A percentile compares a stretch with the other conserved stretches of the same genome.
Conservation (phyloP, 208 protist genomes). For the Trypanosoma theileri region DNA sequence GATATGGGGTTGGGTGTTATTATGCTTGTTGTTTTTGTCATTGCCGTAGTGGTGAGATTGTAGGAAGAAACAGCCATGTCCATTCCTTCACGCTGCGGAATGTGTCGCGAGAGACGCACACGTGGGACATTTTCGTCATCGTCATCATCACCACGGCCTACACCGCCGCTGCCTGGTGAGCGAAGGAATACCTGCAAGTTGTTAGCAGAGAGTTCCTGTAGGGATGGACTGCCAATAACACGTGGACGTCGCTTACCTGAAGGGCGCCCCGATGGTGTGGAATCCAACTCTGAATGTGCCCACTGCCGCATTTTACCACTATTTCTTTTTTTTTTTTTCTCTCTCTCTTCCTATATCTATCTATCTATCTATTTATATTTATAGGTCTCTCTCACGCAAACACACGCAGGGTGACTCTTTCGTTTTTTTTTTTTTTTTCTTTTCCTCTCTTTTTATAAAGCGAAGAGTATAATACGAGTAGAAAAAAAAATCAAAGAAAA, state of each 20-base stretch:
- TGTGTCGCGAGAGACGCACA: constrained; percentile 79
- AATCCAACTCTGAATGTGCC: constrained; percentile 25
- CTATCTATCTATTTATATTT: not conserved
- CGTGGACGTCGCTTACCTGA: constrained; percentile 14
- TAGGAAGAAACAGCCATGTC: constrained; percentile 79
- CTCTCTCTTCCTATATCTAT: not conserved
- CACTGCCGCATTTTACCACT: constrained; percentile 23
- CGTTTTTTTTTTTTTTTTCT: constrained; percentile 1
- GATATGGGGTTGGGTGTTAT: not conserved
- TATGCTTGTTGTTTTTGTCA: not conserved
- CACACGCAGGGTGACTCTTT: not conserved
- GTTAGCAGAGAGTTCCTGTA: constrained; percentile 28
- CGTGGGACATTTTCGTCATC: constrained; percentile 38
- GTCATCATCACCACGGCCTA: too few species aligned
- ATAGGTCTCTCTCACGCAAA: not conserved
- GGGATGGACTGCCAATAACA: constrained; percentile 9
- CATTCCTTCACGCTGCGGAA: constrained; percentile 77
- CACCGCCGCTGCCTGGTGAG: constrained; percentile 11
- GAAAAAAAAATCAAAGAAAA: constrained; percentile 4
- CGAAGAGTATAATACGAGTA: not conserved
- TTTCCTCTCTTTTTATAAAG: not conserved
- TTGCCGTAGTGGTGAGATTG: constrained; percentile 44
- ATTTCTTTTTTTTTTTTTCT: not conserved
- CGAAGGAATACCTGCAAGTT: constrained; percentile 16
- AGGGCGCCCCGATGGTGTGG: constrained; percentile 10